phyloP scores from a whole-genome alignment of 2,329 filamentous ascomycete genomes.

The Pestalotiopsis sp. region DNA sequence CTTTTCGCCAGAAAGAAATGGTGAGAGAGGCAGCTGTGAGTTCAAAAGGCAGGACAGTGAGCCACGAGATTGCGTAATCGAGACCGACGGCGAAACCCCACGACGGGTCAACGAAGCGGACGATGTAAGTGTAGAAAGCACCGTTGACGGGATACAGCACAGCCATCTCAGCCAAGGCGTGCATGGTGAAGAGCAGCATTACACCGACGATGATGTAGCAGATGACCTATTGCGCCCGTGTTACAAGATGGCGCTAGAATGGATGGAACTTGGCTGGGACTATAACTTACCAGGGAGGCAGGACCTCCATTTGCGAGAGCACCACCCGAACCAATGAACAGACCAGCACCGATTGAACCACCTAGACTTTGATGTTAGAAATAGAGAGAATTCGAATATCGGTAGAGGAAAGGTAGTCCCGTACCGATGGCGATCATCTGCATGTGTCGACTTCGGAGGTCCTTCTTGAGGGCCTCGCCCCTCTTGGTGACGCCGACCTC shows the following conservation, averaged over 20 bases:
- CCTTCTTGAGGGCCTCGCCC: slow-evolving; percentile 34
- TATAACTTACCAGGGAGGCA: slow-evolving; percentile 38
- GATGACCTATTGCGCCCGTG: slow-evolving; percentile 33
- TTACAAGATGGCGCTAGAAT: not conserved
- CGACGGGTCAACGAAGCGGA: slow-evolving; percentile 63
- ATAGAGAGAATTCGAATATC: not conserved
- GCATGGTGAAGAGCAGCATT: slow-evolving; percentile 61
- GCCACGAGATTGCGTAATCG: slow-evolving; percentile 54
- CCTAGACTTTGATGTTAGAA: slow-evolving; percentile 26
- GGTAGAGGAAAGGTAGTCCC: slow-evolving; percentile 10
- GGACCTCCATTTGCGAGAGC: slow-evolving; percentile 66
- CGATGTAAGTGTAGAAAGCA: slow-evolving; percentile 64
- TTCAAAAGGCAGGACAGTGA: slow-evolving; percentile 55
- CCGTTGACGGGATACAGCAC: slow-evolving; percentile 64
- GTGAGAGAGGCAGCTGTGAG: slow-evolving; percentile 56
- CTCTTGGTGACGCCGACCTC: slow-evolving; percentile 38
- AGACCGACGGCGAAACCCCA: slow-evolving; percentile 59
- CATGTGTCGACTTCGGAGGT: slow-evolving; percentile 42
- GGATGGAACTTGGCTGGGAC: not conserved
- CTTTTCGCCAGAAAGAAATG: slow-evolving; percentile 54
- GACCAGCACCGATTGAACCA: slow-evolving; percentile 55
- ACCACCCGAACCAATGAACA: slow-evolving; percentile 70
- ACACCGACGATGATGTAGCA: slow-evolving; percentile 58
- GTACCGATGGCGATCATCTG: slow-evolving; percentile 50
- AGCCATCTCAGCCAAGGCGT: slow-evolving; percentile 62